Percentiles rank a stretch among this genome's conserved stretches.
Evolutionary conservation across 2,329 filamentous ascomycete species (phyloP).

Genomic region (Penicillium verrucosum): DNA sequence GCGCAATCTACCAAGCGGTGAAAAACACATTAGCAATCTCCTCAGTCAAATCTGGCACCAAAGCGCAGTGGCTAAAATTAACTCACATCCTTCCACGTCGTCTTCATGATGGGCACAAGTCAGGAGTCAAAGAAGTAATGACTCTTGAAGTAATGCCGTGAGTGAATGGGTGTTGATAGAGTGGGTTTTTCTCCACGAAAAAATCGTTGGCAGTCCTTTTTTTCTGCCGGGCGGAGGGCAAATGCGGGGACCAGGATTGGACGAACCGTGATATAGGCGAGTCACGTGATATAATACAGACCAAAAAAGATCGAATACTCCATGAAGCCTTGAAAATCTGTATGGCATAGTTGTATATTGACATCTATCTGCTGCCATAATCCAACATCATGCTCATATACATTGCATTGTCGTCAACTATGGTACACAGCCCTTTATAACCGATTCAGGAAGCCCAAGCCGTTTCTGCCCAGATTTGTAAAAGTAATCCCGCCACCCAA

Average conservation of each 20-base stretch:
- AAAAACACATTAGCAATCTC: constrained; percentile 38
- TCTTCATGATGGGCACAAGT: constrained; percentile 52
- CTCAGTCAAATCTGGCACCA: background rate
- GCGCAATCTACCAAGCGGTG: constrained; percentile 59
- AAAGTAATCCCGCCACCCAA: constrained; percentile 19
- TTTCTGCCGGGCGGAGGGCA: constrained; percentile 25
- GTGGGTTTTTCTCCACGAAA: constrained; percentile 26
- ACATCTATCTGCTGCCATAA: background rate
- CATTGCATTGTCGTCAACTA: constrained; percentile 20
- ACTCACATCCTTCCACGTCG: constrained; percentile 57
- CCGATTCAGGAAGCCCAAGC: constrained; percentile 9
- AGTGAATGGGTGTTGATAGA: constrained; percentile 25
- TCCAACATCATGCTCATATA: constrained; percentile 14
- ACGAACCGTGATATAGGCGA: constrained; percentile 17
- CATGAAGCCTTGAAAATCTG: background rate
- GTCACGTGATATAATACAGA: background rate
- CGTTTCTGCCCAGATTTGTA: constrained; percentile 16
- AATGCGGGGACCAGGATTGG: constrained; percentile 25
- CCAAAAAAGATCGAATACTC: background rate
- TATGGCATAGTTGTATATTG: background rate
- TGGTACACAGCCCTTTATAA: constrained; percentile 22
- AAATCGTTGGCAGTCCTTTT: constrained; percentile 25
- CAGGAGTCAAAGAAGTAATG: constrained; percentile 24
- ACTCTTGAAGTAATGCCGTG: constrained; percentile 24
- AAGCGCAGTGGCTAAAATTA: background rate